These are phyloP conservation scores for Yamadazyma jaroonii DNA, from an alignment of 1,139 yeast species.

Conservation along the genomic window DNA sequence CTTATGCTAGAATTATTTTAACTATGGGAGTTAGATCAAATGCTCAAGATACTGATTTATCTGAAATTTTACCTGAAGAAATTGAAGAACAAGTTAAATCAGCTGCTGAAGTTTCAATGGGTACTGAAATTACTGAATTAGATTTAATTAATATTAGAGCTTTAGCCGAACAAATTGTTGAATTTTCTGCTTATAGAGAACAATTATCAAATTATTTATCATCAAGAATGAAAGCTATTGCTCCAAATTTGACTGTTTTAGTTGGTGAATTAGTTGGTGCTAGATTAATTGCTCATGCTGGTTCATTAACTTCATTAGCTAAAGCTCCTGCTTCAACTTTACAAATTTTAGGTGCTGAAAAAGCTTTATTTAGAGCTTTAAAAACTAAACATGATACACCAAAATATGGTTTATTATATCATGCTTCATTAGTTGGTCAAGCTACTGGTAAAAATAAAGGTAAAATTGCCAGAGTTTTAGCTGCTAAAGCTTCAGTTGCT, in stretches of 20 bases:
- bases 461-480: conserved; percentile 96
- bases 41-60: conserved; percentile 85
- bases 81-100: conserved; percentile 75
- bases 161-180: conserved; percentile 93
- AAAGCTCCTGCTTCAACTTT: conserved; percentile 99
- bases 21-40: conserved; percentile 94
- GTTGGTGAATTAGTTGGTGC: conserved; percentile 99
- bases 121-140: conserved; percentile 93
- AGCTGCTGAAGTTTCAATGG: conserved; percentile 97
- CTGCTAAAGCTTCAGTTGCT: conserved; percentile 97
- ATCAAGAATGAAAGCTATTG: conserved; percentile 96
- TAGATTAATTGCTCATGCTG: conserved; percentile 95
- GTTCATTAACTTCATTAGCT: conserved; percentile 92
- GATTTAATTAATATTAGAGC: conserved; percentile 89
- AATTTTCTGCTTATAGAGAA: conserved; percentile 88
- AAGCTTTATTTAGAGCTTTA: conserved; percentile 96
- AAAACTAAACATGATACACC: conserved; percentile 99
- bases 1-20: conserved; percentile 88
- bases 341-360: conserved; percentile 98
- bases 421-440: conserved; percentile 93
- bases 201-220: conserved; percentile 83
- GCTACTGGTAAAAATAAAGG: conserved; percentile 98
- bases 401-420: conserved; percentile 95
- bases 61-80: conserved; percentile 91
- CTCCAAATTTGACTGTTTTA: conserved; percentile 94